Base-by-base conservation (phyloP, 371 early-diverging fungal genomes). In the Cokeromyces recurvatus region DNA sequence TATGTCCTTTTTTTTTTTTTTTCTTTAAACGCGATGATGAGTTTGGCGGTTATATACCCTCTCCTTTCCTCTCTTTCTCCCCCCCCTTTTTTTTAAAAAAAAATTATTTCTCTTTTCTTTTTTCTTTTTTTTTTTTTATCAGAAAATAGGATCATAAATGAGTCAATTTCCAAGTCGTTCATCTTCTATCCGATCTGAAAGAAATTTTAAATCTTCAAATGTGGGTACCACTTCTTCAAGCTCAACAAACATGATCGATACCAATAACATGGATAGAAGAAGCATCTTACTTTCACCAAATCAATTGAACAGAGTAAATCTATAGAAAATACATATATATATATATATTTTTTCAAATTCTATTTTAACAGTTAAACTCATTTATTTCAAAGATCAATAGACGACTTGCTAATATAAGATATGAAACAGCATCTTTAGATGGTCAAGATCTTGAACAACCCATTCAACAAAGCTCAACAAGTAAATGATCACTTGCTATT, bases 281-380 rank as follows among this genome's bases (percentile, higher is more conserved):
- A 60, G 47, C 16, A 19, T 51, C 10, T 45, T 73, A 8, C 43
- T 73, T 20, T 66, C 73, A 39, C 65, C 64, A 44, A 55, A 55
- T 38, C 67, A 73, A 44, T 46, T 73, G 24, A 68, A 62, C 43
- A 64, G 62, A 57, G 73, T 73, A 60, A 47, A n/a, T n/a, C n/a
- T n/a, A n/a, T n/a, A n/a, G n/a, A n/a, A n/a, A n/a, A n/a, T n/a
- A n/a, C n/a, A n/a, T n/a, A n/a, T n/a, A n/a, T n/a, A n/a, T n/a
- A n/a, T 20, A 7, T 23, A n/a, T 3, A 15, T 2, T 35, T 21
- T 5, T 15, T 32, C 21, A 12, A 10, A 15, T 31, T 37, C 24
- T 37, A n/a, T 38, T 9, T n/a, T 6, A 46, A 24, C 12, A 34
- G 29, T 19, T 9, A 37, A 41, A 11, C n/a, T 3, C 12, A 20